These are phyloP conservation scores for Hyaloperonospora arabidopsidis DNA, from an alignment of 352 stramenopile species.

Conservation along the genomic window DNA sequence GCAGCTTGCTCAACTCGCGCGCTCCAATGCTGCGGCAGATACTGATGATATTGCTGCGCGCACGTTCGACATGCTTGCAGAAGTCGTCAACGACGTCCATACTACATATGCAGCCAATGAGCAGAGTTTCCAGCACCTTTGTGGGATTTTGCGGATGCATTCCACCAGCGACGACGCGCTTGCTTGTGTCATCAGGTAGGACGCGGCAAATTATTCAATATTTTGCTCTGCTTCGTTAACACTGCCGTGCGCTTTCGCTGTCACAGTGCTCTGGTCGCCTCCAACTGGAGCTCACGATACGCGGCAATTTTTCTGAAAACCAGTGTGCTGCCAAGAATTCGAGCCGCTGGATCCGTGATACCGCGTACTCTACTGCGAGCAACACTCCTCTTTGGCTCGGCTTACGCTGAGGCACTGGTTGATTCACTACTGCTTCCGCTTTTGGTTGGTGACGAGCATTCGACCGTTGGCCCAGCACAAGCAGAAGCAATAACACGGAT, in stretches of 20 bases:
- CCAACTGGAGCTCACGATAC: constrained; percentile 67
- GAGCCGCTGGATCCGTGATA: constrained; percentile 50
- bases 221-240: background rate
- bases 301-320: constrained; percentile 50
- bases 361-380: constrained; percentile 66
- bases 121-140: constrained; percentile 39
- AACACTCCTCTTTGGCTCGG: constrained; percentile 41
- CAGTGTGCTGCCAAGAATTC: constrained; percentile 51
- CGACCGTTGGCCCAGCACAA: constrained; percentile 38
- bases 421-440: constrained; percentile 53
- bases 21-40: constrained; percentile 22
- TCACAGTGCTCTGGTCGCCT: constrained; percentile 43
- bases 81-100: constrained; percentile 55
- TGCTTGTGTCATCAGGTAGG: constrained; percentile 45
- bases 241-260: background rate
- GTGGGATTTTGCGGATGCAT: constrained; percentile 36
- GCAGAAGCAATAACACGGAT: constrained; percentile 66
- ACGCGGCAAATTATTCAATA: background rate
- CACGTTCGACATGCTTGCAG: constrained; percentile 37
- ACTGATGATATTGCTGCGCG: constrained; percentile 24
- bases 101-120: constrained; percentile 52
- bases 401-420: constrained; percentile 35
- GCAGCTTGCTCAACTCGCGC: constrained; percentile 36
- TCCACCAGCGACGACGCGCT: constrained; percentile 53
- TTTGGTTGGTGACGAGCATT: constrained; percentile 19